Evolutionary conservation across 2,329 filamentous ascomycete genomes (phyloP), one percentile per base, ranked within the genome.

Genomic region (Coniochaeta hoffmannii): DNA sequence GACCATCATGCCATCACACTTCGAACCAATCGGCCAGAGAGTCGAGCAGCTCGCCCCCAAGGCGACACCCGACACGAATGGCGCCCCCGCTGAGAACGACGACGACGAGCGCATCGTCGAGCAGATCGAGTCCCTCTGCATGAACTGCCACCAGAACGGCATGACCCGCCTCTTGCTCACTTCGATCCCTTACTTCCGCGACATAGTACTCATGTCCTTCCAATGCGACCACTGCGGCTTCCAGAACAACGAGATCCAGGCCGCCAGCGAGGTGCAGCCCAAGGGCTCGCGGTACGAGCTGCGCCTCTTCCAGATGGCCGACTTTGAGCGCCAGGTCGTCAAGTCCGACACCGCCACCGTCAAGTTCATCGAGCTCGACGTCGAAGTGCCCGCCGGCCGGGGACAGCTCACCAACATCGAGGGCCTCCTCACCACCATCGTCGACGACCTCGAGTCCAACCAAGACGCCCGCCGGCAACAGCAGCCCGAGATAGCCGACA

Each of bases 201-300:
- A 99, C 71, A 86, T 99, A 60, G 90, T 99, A 65, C 83, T 99
- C 71, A 96, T 97, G 86, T 97, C 93, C 59, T 99, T 99, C 72
- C 82, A 83, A 62, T 99, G 94, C 77, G 85, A 90, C 6, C 84
- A 97, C 72, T 99, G 94, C 76, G 78, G 85, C 68, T 87, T 93
- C 73, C 85, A 88, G 62, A 96, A 97, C 76, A 92, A 92, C 71
- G 93, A 97, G 65, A 88, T 99, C 64, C 93, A 97, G 69, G 86
- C 92, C 9, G 94, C 94, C 28, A 91, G 91, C 59, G 84, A 91
- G 64, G 93, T 97, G 59, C 94, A 97, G 73, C 87, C 91, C 64
- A 89, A 89, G 65, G 94, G 94, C 54, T 80, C 84, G 19, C 89
- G 88, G 68, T 96, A 93, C 73, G 87, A 90, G 55, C 80, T 97